These are phyloP conservation scores for Coemansia sp. DNA, from an alignment of 192 early-diverging fungal species.

Conservation along the genomic window DNA sequence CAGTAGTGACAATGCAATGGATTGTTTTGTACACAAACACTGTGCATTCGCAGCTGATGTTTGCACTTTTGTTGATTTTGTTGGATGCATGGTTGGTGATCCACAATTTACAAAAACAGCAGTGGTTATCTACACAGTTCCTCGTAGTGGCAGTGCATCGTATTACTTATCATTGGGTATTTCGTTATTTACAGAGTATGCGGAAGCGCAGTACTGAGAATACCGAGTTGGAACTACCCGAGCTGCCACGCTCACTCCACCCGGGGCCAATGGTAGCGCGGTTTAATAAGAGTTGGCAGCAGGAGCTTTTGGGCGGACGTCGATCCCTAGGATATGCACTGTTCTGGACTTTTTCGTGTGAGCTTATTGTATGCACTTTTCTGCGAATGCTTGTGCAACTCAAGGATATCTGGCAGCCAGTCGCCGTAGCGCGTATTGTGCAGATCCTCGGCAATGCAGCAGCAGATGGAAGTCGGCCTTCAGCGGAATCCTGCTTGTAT, in stretches of 20 bases:
- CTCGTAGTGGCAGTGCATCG: background rate
- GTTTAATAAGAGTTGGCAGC: slow-evolving; percentile 20
- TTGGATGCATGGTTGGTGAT: background rate
- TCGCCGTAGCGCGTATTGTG: slow-evolving; percentile 28
- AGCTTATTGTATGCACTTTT: slow-evolving; percentile 14
- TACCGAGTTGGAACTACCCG: background rate
- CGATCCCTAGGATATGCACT: slow-evolving; percentile 14
- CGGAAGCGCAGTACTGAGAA: background rate
- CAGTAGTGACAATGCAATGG: background rate
- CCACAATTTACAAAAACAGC: background rate
- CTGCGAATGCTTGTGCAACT: slow-evolving; percentile 30
- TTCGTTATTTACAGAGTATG: slow-evolving; percentile 7
- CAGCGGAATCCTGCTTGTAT: background rate
- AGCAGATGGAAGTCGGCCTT: background rate
- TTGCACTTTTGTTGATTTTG: background rate
- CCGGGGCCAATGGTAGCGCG: background rate
- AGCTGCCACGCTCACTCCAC: slow-evolving; percentile 7
- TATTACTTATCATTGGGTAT: slow-evolving; percentile 46
- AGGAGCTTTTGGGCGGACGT: background rate
- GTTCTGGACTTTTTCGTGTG: slow-evolving; percentile 14
- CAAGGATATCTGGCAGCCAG: slow-evolving; percentile 16
- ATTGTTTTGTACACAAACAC: background rate
- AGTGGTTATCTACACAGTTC: background rate
- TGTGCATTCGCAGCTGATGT: background rate
- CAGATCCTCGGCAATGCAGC: slow-evolving; percentile 2